Base-by-base conservation (phyloP, 2,329 filamentous ascomycete species). In the Penicillium corylophilum region DNA sequence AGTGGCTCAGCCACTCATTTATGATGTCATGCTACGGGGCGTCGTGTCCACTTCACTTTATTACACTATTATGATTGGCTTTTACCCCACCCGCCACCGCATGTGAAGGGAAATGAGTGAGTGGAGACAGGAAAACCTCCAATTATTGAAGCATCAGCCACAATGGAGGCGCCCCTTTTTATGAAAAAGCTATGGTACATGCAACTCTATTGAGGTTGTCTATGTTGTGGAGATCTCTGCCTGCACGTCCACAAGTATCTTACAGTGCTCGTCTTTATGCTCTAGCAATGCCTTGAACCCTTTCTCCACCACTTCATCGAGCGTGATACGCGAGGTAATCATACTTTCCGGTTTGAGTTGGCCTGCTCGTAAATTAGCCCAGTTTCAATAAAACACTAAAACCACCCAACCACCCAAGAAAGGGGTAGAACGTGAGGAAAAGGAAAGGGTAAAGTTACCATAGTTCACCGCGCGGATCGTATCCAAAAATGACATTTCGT, bases 271-370 rank as follows among this genome's bases (percentile, higher is more conserved):
- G 22, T 41, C 39, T 16, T 22, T 20, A 9, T 41, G 20, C 20
- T 41, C n/a, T 4, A 41, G 20, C 13, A 41, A 13, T 7, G 13
- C 39, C 39, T 26, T 26, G 15, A 41, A 41, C 6, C 39, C 39
- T 26, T 41, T 41, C 13, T 41, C 39, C 2, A 26, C 39, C 10
- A 85, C 67, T 16, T 81, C 71, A 13, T 82, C 77, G 36, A 86
- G 69, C 44, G 71, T 66, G 38, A 86, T 81, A 61, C 74, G 81
- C 31, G 77, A 72, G 0, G 83, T 86, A 38, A 87, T 84, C 84
- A 87, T 86, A 26, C 71, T 69, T 12, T 72, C 72, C 0, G 82
- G 81, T 46, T 78, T 74, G 35, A 86, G 67, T 18, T 69, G 71
- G 2, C 77, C 80, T 77, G 48, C 23, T 16, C 33, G n/a, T 36